Percentiles rank a stretch among this genome's conserved stretches.
phyloP scores from a whole-genome alignment of 2,329 filamentous ascomycete species.

The Sporothrix inflata region DNA sequence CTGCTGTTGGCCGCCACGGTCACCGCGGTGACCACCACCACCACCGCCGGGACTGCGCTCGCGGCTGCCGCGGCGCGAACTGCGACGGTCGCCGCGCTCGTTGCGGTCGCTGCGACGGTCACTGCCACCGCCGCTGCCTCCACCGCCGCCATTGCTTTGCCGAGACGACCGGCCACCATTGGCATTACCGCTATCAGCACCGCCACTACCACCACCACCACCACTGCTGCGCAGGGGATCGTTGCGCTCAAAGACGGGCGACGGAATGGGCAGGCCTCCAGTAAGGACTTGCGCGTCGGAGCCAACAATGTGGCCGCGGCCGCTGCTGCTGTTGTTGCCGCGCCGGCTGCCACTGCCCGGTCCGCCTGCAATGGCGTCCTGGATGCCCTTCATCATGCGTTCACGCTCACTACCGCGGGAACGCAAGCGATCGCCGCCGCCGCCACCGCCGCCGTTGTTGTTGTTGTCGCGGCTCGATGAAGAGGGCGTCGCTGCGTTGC shows the following conservation, averaged over 20 bases:
- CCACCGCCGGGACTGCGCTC: slow-evolving; percentile 51
- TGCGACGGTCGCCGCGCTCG: slow-evolving; percentile 37
- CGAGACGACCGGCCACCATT: not conserved
- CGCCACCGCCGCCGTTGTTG: not conserved
- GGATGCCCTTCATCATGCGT: slow-evolving; percentile 61
- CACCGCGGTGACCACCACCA: not conserved
- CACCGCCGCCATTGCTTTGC: slow-evolving; percentile 18
- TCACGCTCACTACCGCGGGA: slow-evolving; percentile 43
- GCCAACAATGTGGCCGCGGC: slow-evolving; percentile 51
- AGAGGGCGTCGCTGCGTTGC: not conserved
- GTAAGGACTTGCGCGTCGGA: slow-evolving; percentile 62
- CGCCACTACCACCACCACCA: not conserved
- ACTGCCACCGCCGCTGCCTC: slow-evolving; percentile 15
- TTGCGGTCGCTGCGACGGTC: not conserved
- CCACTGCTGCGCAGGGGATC: slow-evolving; percentile 41
- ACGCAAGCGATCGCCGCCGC: slow-evolving; percentile 43
- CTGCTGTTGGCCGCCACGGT: slow-evolving; percentile 40
- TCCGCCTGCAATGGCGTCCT: slow-evolving; percentile 47
- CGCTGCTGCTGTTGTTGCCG: slow-evolving; percentile 42
- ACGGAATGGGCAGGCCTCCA: slow-evolving; percentile 55
- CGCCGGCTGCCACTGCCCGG: slow-evolving; percentile 40
- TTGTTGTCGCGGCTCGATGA: slow-evolving; percentile 15
- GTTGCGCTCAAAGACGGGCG: slow-evolving; percentile 53
- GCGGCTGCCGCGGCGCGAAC: slow-evolving; percentile 46
- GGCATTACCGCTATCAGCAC: not conserved